Base-by-base conservation (phyloP, 2,329 filamentous ascomycete species). In the Pseudocercospora cruenta region DNA sequence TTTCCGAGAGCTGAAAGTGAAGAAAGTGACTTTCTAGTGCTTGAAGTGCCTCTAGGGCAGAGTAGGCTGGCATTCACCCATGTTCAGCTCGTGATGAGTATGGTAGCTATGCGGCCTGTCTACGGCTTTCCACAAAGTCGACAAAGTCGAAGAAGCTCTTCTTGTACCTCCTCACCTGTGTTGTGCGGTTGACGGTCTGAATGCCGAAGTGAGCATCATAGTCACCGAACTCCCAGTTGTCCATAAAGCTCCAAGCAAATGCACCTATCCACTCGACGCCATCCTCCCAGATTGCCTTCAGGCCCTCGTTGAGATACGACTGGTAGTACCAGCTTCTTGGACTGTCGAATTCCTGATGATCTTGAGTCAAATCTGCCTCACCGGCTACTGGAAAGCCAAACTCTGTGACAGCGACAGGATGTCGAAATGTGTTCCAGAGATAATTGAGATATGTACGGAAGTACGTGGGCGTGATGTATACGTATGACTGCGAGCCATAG, bases 401-500 rank as follows among this genome's bases (percentile, higher is more conserved):
- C 59, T 79, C 77, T 31, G 76, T 74, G 3, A 79, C 68, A 5
- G 73, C 73, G 24, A 79, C 71, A 26, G 84, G 83, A 0, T 75
- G 72, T 26, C 76, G 80, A 79, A 83, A 90, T 0, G 85, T 88
- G 75, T 88, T 87, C 79, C 82, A 86, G 2, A 89, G 76, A 70
- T 88, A 88, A 69, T 80, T 83, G 4, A 87, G 78, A 67, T 85
- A 84, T 60, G 79, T 80, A 62, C 85, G 81, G n/a, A 90, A 80
- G 68, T 86, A 87, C 1, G 79, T 81, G 0, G 87, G 87, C 0
- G 87, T 84, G 31, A 84, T 84, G 8, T 51, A 51, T 74, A 88
- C 87, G n/a, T 85, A 82, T 9, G 54, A 51, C 14, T 53, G 39
- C 71, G 87, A 87, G 1, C 80, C 80, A 36, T 87, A 87, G 21